These are phyloP conservation scores for Agroathelia rolfsii DNA, from an alignment of 1,284 basidiomycete genomes.

Conservation along the genomic window DNA sequence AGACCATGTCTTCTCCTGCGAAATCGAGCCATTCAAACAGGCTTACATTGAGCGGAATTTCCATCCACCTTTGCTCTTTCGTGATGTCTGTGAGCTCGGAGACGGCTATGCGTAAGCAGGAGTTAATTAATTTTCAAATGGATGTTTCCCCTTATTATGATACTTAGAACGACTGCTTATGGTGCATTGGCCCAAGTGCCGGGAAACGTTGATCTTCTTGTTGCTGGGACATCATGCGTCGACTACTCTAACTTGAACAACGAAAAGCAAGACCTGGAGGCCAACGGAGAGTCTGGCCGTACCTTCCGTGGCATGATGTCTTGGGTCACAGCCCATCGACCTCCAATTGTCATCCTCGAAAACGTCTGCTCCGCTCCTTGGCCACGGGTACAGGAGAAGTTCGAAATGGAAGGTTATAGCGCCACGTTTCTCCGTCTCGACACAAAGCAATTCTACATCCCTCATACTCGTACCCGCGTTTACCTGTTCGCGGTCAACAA, in stretches of 20 bases:
- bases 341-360: constrained; percentile 86
- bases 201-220: constrained; percentile 81
- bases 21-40: constrained; percentile 97
- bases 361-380: constrained; percentile 93
- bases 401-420: constrained; percentile 70
- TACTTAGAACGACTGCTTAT: constrained; percentile 76
- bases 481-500: constrained; percentile 77
- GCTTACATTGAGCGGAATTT: constrained; percentile 97
- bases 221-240: constrained; percentile 93
- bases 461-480: constrained; percentile 85
- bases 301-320: constrained; percentile 89
- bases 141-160: constrained; percentile 12
- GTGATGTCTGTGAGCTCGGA: constrained; percentile 90
- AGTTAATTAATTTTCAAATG: too few species aligned
- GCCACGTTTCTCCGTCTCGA: constrained; percentile 71
- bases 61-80: constrained; percentile 81
- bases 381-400: constrained; percentile 67
- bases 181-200: constrained; percentile 81
- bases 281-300: constrained; percentile 81
- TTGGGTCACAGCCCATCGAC: constrained; percentile 83
- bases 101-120: constrained; percentile 63
- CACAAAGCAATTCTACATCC: constrained; percentile 91
- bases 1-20: constrained; percentile 94
- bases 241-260: constrained; percentile 96
- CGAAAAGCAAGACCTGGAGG: constrained; percentile 83